phyloP scores from a whole-genome alignment of 2,329 filamentous ascomycete genomes.

The Laburnicola sp. region DNA sequence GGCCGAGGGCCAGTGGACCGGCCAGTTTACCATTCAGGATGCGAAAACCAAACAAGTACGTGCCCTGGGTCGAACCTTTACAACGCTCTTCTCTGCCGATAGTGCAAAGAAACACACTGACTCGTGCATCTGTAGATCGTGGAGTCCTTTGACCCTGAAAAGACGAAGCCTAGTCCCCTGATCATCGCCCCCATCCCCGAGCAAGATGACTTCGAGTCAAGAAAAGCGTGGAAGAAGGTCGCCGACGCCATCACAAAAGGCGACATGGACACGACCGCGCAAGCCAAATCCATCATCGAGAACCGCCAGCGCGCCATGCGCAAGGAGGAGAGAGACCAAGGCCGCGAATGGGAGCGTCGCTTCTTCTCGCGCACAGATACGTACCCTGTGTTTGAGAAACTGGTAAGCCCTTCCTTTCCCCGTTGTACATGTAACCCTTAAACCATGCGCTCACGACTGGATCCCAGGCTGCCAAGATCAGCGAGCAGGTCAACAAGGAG shows the following conservation, averaged over 20 bases:
- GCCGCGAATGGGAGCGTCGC: constrained; percentile 75
- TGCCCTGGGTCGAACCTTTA: neutral
- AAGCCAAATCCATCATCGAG: constrained; percentile 87
- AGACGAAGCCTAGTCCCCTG: constrained; percentile 64
- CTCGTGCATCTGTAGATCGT: constrained; percentile 30
- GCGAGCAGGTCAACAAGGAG: constrained; percentile 59
- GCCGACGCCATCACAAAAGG: constrained; percentile 77
- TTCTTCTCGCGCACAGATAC: constrained; percentile 67
- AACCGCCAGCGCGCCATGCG: constrained; percentile 80
- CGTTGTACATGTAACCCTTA: neutral
- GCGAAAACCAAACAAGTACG: constrained; percentile 52
- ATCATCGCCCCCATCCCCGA: constrained; percentile 71
- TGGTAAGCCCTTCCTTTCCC: constrained; percentile 21
- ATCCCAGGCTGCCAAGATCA: constrained; percentile 40
- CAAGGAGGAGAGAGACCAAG: constrained; percentile 73
- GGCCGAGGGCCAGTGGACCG: constrained; percentile 89
- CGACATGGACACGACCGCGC: constrained; percentile 78
- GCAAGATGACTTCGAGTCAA: constrained; percentile 85
- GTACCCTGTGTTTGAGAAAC: constrained; percentile 49
- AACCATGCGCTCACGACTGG: neutral
- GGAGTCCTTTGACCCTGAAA: constrained; percentile 52
- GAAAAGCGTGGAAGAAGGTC: constrained; percentile 85
- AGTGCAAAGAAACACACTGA: neutral
- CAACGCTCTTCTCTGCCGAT: neutral
- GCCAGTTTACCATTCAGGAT: constrained; percentile 76